Base-by-base conservation (phyloP, 352 stramenopile genomes). In the Phytophthora lateralis region DNA sequence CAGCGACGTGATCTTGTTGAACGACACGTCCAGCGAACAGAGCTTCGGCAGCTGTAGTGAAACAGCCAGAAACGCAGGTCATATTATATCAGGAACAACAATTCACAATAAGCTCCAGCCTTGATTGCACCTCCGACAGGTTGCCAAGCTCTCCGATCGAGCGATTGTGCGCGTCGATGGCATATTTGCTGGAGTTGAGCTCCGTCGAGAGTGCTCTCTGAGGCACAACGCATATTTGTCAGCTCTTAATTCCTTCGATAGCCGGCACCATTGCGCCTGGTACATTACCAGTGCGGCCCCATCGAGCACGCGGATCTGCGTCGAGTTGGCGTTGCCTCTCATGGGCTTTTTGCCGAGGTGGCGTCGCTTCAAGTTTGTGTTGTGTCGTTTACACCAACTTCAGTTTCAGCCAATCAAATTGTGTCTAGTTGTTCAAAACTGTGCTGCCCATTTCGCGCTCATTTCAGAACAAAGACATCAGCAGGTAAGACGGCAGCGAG, bases 141-240 rank as follows among this genome's bases (percentile, higher is more conserved):
- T 94, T 85, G 12, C 52, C 66, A 27, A 92, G 68, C 60, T 88
- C 72, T 18, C 80, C 45, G 15, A 92, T 77, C 5, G 67, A 75
- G 24, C 85, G 80, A 48, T 92, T 90, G 66, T 94, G 83, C 21
- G 80, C 85, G 47, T 94, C 85, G 46, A 94, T 80, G 8, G 69
- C 85, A 59, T 76, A 93, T 44, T 91, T 90, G 69, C 80, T 93
- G 39, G 82, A 93, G 56, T 92, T 93, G 26, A 83, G 75, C 63
- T 93, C 82, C 2, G 65, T 75, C 37, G 67, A 72, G 0, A 93
- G 75, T 44, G 55, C 34, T 32, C 43, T 58, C 75, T 87, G 45
- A 10, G 12, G 7, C 34, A 7, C 14, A 18, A 17, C 15, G 17
- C 17, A n/a, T 2, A 1, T 30, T 3, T 11, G 6, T 42, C 9